A percentile compares a stretch with the other conserved stretches of the same genome.
Evolutionary conservation across 78 protist genomes (phyloP).

Genomic region (Acrasis kona): DNA sequence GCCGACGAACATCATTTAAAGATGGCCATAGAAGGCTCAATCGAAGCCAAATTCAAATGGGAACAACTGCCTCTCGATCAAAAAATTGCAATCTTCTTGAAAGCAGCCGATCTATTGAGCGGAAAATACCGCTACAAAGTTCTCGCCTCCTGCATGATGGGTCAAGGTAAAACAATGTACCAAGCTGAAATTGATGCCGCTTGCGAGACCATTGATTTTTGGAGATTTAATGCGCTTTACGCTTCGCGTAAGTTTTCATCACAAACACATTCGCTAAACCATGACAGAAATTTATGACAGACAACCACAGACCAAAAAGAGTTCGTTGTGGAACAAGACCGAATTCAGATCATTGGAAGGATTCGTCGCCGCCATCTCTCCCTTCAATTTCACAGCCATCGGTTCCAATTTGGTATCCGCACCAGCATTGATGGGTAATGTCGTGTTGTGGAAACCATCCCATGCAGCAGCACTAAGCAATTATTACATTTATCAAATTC

Average conservation of each 20-base stretch:
- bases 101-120: conserved; percentile 73
- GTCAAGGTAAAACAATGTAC: conserved; percentile 69
- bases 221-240: conserved; percentile 66
- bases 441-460: conserved; percentile 85
- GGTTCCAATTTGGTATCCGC: conserved; percentile 78
- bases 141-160: conserved; percentile 36
- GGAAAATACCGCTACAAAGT: conserved; percentile 13
- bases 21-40: conserved; percentile 41
- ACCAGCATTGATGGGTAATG: conserved; percentile 93
- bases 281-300: conserved; percentile 50
- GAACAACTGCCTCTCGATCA: conserved; percentile 45
- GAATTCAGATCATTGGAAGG: conserved; percentile 87
- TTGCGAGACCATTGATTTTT: conserved; percentile 79
- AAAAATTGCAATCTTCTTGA: conserved; percentile 71
- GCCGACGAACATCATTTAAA: conserved; percentile 22
- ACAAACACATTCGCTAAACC: background rate
- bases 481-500: conserved; percentile 56
- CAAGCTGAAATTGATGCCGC: conserved; percentile 93
- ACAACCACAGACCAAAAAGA: conserved; percentile 63
- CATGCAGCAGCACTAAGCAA: conserved; percentile 59
- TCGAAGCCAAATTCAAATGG: conserved; percentile 69
- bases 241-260: conserved; percentile 13
- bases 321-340: conserved; percentile 68
- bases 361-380: conserved; percentile 80
- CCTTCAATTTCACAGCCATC: conserved; percentile 93